A percentile compares a stretch with the other conserved stretches of the same genome.
Conservation (phyloP, 2,329 filamentous ascomycete species). For the Clarireedia hainanense region DNA sequence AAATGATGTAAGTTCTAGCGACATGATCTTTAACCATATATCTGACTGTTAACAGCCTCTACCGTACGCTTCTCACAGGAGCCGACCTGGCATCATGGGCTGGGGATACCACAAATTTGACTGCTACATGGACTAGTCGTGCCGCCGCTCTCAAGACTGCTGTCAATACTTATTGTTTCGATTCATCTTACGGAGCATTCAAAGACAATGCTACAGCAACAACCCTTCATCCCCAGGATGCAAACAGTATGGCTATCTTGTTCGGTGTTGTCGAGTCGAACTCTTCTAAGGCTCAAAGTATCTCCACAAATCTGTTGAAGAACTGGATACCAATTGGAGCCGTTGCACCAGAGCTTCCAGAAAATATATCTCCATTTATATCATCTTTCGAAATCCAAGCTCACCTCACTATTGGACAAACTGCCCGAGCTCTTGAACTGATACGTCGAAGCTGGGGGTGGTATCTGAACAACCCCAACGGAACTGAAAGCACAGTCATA, state of each 20-base stretch:
- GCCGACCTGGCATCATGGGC: constrained; percentile 38
- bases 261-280: constrained; percentile 16
- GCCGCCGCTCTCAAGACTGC: constrained; percentile 15
- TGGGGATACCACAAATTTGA: constrained; percentile 19
- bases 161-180: constrained; percentile 20
- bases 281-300: constrained; percentile 19
- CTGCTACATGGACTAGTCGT: constrained; percentile 13
- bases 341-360: constrained; percentile 46
- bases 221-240: constrained; percentile 51
- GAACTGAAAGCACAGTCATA: constrained; percentile 48
- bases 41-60: constrained; percentile 21
- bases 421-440: constrained; percentile 45
- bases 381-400: constrained; percentile 51
- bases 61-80: constrained; percentile 41
- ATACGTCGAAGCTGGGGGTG: constrained; percentile 53
- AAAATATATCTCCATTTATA: constrained; percentile 51
- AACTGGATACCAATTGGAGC: constrained; percentile 51
- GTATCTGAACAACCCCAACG: constrained; percentile 49
- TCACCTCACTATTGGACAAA: constrained; percentile 41
- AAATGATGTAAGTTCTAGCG: constrained; percentile 20
- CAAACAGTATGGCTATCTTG: constrained; percentile 46
- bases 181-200: constrained; percentile 18
- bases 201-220: constrained; percentile 40
- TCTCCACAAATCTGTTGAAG: constrained; percentile 29
- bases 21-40: not conserved